Conservation (phyloP, 768 basidiomycete genomes). For the Amanita rubescens region DNA sequence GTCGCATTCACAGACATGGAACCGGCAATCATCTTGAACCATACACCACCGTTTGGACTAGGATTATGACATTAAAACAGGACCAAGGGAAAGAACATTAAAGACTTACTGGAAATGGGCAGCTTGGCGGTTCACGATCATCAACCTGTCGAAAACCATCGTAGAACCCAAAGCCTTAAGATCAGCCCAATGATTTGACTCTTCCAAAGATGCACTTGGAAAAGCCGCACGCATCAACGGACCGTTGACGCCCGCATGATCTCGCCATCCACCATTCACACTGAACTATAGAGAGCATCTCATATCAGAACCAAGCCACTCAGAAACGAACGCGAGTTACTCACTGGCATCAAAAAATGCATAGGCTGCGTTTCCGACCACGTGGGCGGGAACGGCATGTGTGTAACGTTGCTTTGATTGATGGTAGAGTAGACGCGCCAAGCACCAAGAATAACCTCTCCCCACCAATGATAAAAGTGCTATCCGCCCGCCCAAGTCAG, state of each 20-base stretch:
- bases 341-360: constrained; percentile 26
- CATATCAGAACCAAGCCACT: neutral
- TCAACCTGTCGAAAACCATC: constrained; percentile 53
- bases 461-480: constrained; percentile 44
- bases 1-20: constrained; percentile 24
- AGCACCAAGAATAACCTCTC: constrained; percentile 36
- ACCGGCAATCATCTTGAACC: constrained; percentile 31
- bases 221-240: constrained; percentile 62
- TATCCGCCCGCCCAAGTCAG: constrained; percentile 12
- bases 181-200: constrained; percentile 56
- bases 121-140: constrained; percentile 57
- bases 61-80: neutral
- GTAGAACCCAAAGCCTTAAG: constrained; percentile 37
- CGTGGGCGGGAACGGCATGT: constrained; percentile 5
- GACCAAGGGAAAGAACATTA: neutral
- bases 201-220: constrained; percentile 51
- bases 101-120: constrained; percentile 40
- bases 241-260: constrained; percentile 53
- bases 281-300: constrained; percentile 13
- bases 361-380: constrained; percentile 9
- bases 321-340: constrained; percentile 5
- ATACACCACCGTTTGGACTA: constrained; percentile 22
- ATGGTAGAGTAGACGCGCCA: constrained; percentile 32
- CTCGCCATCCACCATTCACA: constrained; percentile 41
- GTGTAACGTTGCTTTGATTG: neutral